Evolutionary conservation across 148 eudicot species (phyloP).

Genomic region (Euryodendron excelsum): DNA sequence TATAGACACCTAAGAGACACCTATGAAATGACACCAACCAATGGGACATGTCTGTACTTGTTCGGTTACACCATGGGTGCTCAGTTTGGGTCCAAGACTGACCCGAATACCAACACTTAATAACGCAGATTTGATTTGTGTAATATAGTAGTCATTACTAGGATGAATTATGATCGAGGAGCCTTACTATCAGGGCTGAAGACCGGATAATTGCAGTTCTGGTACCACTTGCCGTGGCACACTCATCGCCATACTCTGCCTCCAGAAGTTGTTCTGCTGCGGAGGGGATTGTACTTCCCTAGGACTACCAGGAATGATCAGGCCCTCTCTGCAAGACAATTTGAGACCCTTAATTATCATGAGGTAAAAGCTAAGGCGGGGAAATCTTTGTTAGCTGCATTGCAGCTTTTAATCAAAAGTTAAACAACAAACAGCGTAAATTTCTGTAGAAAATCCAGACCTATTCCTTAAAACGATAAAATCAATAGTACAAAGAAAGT

Average conservation of each 20-base stretch:
- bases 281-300: not conserved
- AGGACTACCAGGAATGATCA: not conserved
- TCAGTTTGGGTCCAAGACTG: too few species aligned
- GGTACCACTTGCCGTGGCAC: not conserved
- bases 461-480: not conserved
- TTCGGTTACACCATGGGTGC: too few species aligned
- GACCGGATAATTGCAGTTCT: conserved; percentile 8
- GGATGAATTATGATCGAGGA: not conserved
- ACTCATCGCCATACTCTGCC: not conserved
- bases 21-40: too few species aligned
- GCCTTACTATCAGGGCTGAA: not conserved
- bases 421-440: too few species aligned
- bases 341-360: not conserved
- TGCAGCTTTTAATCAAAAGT: not conserved
- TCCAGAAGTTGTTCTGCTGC: not conserved
- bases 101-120: too few species aligned
- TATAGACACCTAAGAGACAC: too few species aligned
- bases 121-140: too few species aligned
- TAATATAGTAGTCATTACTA: not conserved
- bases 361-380: not conserved
- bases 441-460: too few species aligned
- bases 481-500: not conserved
- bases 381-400: not conserved
- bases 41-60: too few species aligned
- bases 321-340: conserved; percentile 2